Evolutionary conservation across 202 grass and related monocot species (phyloP).

Genomic region (Alloteropsis angusta): DNA sequence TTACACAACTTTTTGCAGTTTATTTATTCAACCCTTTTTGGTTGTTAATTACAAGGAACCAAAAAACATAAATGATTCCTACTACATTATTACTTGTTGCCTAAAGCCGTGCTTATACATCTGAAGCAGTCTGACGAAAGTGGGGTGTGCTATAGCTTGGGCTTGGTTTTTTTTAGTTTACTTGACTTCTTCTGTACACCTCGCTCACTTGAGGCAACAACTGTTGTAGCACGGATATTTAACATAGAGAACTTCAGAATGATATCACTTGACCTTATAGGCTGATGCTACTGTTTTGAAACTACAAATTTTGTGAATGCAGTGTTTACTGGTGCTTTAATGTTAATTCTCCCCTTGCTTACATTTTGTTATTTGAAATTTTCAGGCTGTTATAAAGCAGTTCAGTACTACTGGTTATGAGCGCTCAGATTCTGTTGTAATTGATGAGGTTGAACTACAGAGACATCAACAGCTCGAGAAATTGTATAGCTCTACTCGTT

Average conservation of each 20-base stretch:
- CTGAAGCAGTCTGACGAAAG: background rate
- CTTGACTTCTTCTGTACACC: background rate
- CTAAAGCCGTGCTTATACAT: background rate
- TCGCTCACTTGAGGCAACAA: background rate
- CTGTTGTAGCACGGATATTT: background rate
- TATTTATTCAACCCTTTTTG: background rate
- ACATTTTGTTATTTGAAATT: constrained; percentile 21
- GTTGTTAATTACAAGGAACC: constrained; percentile 6
- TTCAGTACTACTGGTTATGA: constrained; percentile 84
- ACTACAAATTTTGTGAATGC: background rate
- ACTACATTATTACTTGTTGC: background rate
- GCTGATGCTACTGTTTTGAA: background rate
- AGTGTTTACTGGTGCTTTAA: background rate
- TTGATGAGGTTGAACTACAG: constrained; percentile 88
- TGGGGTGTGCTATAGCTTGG: background rate
- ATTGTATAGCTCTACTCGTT: constrained; percentile 90
- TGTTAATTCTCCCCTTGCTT: constrained; percentile 24
- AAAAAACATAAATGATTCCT: background rate
- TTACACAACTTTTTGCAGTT: background rate
- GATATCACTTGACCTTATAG: constrained; percentile 1
- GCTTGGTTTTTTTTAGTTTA: constrained; percentile 1
- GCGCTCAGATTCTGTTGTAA: constrained; percentile 72
- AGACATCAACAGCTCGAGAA: constrained; percentile 93
- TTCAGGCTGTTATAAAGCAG: constrained; percentile 96
- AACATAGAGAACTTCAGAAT: background rate